These are phyloP conservation scores for Globisporangium emineosum DNA, from an alignment of 352 stramenopile genomes.

Conservation along the genomic window DNA sequence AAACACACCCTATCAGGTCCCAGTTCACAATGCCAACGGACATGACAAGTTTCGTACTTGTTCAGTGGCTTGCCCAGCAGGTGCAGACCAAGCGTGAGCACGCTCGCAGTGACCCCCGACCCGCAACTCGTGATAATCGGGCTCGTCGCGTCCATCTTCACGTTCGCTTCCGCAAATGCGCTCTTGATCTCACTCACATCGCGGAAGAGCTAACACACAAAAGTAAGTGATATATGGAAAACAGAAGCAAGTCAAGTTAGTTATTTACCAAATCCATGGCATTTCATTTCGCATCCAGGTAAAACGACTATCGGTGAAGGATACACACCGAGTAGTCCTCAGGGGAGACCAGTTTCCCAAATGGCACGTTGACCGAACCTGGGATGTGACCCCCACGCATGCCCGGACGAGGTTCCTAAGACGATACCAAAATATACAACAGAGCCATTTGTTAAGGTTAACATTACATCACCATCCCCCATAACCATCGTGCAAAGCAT, in stretches of 20 bases:
- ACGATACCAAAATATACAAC: neutral
- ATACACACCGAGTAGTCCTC: conserved; percentile 78
- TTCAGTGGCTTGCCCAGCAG: conserved; percentile 59
- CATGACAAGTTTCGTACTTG: conserved; percentile 36
- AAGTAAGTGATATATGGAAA: conserved; percentile 23
- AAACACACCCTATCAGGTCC: neutral
- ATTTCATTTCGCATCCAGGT: neutral
- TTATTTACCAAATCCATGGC: neutral
- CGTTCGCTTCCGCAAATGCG: conserved; percentile 70
- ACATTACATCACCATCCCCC: neutral
- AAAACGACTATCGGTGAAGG: conserved; percentile 39
- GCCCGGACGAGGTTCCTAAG: conserved; percentile 87
- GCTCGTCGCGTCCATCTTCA: conserved; percentile 53
- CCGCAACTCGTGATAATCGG: conserved; percentile 77
- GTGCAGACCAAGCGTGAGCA: conserved; percentile 68
- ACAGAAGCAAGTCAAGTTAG: too few relatives aligned
- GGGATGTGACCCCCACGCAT: conserved; percentile 93
- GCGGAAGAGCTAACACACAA: conserved; percentile 49
- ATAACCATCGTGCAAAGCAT: neutral
- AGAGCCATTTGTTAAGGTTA: neutral
- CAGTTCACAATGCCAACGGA: conserved; percentile 4
- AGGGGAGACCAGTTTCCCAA: conserved; percentile 79
- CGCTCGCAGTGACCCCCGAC: conserved; percentile 64
- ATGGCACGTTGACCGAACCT: conserved; percentile 88
- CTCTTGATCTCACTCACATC: conserved; percentile 71